Percentiles rank a stretch among this genome's conserved stretches.
Evolutionary conservation across 1,284 basidiomycete genomes (phyloP).

Genomic region (Sporisorium scitamineum): DNA sequence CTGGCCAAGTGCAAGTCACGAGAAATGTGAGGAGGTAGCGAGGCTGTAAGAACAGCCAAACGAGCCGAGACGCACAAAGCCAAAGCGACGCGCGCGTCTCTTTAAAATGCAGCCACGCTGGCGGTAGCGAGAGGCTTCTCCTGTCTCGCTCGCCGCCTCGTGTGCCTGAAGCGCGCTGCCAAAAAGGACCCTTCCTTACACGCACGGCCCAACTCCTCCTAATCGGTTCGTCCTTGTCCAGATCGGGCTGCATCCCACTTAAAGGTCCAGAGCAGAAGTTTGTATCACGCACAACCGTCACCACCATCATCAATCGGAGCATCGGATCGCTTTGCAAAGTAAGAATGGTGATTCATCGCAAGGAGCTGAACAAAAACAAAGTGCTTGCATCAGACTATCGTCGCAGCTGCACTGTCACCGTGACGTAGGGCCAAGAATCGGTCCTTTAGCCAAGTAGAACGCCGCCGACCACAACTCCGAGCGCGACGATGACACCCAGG

Average conservation of each 20-base stretch:
- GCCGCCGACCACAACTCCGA: conserved; percentile 26
- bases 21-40: conserved; percentile 32
- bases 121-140: no score
- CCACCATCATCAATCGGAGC: neutral
- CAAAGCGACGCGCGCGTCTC: conserved; percentile 5
- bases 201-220: conserved; percentile 10
- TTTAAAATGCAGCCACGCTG: conserved; percentile 15
- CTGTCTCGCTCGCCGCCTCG: neutral
- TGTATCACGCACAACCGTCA: neutral
- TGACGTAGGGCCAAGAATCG: neutral
- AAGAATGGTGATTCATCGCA: neutral
- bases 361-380: neutral
- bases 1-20: neutral
- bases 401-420: neutral
- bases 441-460: conserved; percentile 12
- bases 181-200: neutral
- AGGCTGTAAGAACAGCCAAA: conserved; percentile 2
- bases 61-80: conserved; percentile 1
- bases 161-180: neutral
- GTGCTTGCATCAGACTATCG: neutral
- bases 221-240: neutral
- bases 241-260: neutral
- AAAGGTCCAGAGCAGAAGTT: neutral
- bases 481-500: conserved; percentile 16
- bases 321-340: neutral